Percentiles rank a stretch among this genome's conserved stretches.
Evolutionary conservation across 257 asterid genomes (phyloP).

Genomic region (Nemophila menziesii): DNA sequence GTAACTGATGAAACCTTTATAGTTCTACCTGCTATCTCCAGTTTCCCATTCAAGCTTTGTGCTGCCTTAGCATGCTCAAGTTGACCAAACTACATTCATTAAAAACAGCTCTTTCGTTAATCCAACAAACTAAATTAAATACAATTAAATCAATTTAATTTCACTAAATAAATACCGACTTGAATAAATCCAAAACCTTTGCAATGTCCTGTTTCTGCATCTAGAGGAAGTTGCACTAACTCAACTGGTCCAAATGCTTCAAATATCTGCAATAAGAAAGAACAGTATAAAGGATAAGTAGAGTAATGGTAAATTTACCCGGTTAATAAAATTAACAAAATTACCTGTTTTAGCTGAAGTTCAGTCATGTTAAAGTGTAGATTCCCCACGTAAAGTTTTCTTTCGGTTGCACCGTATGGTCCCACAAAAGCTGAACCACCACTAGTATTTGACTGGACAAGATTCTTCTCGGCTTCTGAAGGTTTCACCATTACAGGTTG

Average conservation of each 20-base stretch:
- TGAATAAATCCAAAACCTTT: slow-evolving; percentile 99
- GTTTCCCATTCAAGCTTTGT: slow-evolving; percentile 77
- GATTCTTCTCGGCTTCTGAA: slow-evolving; percentile 98
- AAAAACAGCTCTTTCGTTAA: slow-evolving; percentile 9
- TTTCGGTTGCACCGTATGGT: slow-evolving; percentile 83
- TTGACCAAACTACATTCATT: slow-evolving; percentile 50
- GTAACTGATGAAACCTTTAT: slow-evolving; percentile 96
- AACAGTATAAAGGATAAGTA: background rate
- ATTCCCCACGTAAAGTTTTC: slow-evolving; percentile 91
- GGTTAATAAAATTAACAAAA: background rate
- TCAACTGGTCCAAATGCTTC: slow-evolving; percentile 99
- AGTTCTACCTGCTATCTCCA: slow-evolving; percentile 95
- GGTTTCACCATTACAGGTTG: slow-evolving; percentile 99
- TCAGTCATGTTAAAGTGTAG: slow-evolving; percentile 95
- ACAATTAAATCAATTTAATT: background rate
- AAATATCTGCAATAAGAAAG: slow-evolving; percentile 45
- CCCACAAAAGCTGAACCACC: slow-evolving; percentile 69
- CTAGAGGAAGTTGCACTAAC: slow-evolving; percentile 96
- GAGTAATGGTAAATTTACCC: background rate
- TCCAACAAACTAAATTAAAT: background rate
- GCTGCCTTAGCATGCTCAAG: slow-evolving; percentile 96
- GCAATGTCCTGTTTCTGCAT: slow-evolving; percentile 98
- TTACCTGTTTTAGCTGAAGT: slow-evolving; percentile 83
- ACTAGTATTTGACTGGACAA: slow-evolving; percentile 74
- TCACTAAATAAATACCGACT: slow-evolving; percentile 47